Base-by-base conservation (phyloP, 768 basidiomycete genomes). In the Daedaleopsis nitida region DNA sequence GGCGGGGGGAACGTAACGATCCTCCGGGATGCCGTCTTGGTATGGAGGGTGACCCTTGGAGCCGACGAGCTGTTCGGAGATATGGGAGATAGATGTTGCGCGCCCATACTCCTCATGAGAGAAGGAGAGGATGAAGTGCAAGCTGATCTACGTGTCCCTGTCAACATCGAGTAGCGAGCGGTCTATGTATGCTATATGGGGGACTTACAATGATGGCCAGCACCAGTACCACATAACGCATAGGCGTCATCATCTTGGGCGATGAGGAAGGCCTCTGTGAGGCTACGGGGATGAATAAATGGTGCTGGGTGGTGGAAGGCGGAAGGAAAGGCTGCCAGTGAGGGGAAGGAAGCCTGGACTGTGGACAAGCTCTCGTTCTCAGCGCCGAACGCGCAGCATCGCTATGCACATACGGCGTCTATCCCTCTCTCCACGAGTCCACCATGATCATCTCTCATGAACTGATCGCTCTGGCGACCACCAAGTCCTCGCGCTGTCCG, bases 111-210 rank as follows among this genome's bases (percentile, higher is more conserved):
- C 80, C 62, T 81, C 77, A 64, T 80, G 76, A 23, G 82, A 75
- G 65, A 85, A 69, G 67, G 77, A 78, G 24, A 87, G 74, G 63
- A 85, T 74, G 69, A 81, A 83, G 66, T 88, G 86, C 12, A 87
- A 69, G 63, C 77, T 75, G 60, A 86, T 74, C 86, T 88, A 63
- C 58, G 47, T 51, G 55, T 43, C 49, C 10, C 13, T 21, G 50
- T 54, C 13, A 38, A 38, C 14, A 19, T 60, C 34, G 37, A 52
- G 42, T 12, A 37, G 34, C 10, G 51, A n/a, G 37, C 17, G 34
- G 23, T 32, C 4, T 3, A 32, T 32, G 45, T 23, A 37, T 34
- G 34, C 48, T 37, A 17, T 13, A 32, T 34, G 51, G 7, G 16
- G 47, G 12, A 66, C 74, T 52, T 55, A 75, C 75, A 52, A 76